Percentiles rank a stretch among this genome's conserved stretches.
Evolutionary conservation across 139 green algal species (phyloP).

Genomic region (Coelastrella sp.): DNA sequence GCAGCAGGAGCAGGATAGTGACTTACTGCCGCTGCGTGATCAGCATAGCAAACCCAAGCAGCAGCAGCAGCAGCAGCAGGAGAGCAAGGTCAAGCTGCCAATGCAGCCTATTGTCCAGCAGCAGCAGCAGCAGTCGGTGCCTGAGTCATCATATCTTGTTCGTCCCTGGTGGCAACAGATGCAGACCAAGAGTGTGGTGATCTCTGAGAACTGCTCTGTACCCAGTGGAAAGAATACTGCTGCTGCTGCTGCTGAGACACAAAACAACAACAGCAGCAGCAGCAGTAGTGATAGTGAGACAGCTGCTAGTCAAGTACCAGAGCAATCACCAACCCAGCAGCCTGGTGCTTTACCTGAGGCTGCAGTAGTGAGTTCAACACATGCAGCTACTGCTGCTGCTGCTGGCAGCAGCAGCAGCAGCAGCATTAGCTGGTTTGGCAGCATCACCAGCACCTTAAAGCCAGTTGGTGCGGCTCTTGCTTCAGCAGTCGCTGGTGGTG

Average conservation of each 20-base stretch:
- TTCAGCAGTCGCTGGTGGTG: conserved; percentile 21
- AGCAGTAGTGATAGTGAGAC: background rate
- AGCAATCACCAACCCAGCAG: background rate
- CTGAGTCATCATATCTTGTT: background rate
- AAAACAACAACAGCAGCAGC: background rate
- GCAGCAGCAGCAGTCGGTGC: conserved; percentile 23
- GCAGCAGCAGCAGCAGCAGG: conserved; percentile 20
- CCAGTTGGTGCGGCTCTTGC: conserved; percentile 12
- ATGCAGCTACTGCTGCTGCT: conserved; percentile 20
- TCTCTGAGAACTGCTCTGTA: background rate
- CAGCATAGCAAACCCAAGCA: too few species aligned
- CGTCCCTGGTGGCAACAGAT: conserved; percentile 26
- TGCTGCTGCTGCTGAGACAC: background rate
- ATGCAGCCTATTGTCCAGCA: background rate
- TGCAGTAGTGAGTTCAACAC: background rate
- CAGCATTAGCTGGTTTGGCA: background rate
- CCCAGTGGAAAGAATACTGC: background rate
- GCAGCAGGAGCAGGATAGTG: background rate
- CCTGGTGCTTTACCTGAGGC: too few species aligned
- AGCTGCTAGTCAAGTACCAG: too few species aligned
- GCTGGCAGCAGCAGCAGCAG: background rate
- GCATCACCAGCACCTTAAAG: background rate
- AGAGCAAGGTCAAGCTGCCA: background rate
- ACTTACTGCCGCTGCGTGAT: too few species aligned
- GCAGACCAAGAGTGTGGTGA: background rate